Base-by-base conservation (phyloP, 805 yeast genomes). In the Yarrowia bubula region DNA sequence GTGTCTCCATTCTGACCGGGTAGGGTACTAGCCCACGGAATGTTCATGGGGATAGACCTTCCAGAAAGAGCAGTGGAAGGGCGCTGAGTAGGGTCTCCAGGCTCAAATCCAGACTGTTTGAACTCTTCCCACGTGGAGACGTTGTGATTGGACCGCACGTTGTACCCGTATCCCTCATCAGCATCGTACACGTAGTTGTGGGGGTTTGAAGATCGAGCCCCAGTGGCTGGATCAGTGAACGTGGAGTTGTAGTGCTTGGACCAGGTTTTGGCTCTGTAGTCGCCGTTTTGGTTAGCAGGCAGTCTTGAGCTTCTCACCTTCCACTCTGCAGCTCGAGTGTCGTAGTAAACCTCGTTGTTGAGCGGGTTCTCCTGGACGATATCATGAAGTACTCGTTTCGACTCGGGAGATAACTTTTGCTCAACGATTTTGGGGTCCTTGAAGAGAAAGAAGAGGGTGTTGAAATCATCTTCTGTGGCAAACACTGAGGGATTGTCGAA, bases 401-500 rank as follows among this genome's bases (percentile, higher is more conserved):
- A 89, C 73, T 90, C 96, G 42, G 82, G 82, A 0, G 96, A 87
- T 68, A 91, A 79, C 41, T 88, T 86, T 44, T 64, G 58, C 43
- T 83, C 78, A 22, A 88, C 80, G 3, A 88, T 69, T 74, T 86
- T 79, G 69, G 76, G 75, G 61, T 80, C 80, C 68, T 80, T 82
- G 67, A 91, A 90, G 31, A 90, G 77, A 53, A 88, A 85, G 72
- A 88, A 90, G 68, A 91, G 76, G 15, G 91, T 79, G 14, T 92
- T 84, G 73, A 83, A 89, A 73, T 90, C 95, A 71, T 90, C 96
- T 64, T 89, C 83, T 0, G 91, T 87, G 63, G 87, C 83, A 70
- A 87, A 90, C 4, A 84, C 73, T 65, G 86, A 86, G 43, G 89
- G 86, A 67, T 87, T 84, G 48, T 88, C 89, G 74, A 90, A 90